Evolutionary conservation across 345 rosid species (phyloP).

Genomic region (Bruguiera gymnorhiza): DNA sequence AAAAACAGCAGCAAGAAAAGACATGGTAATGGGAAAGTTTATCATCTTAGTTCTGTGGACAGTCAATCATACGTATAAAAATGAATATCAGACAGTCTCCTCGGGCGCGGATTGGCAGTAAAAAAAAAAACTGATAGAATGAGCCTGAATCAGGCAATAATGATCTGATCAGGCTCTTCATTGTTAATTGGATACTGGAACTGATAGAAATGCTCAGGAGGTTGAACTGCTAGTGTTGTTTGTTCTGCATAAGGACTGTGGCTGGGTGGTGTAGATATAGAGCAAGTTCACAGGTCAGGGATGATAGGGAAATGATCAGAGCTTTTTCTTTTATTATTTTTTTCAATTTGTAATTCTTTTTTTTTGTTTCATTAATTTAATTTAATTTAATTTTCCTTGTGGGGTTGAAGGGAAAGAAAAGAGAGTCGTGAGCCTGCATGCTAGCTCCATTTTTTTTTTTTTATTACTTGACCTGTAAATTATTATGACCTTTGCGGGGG

Average conservation of each 20-base stretch:
- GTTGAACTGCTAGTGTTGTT: too few relatives aligned
- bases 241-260: background rate
- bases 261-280: background rate
- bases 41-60: slow-evolving; percentile 41
- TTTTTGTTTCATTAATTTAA: too few relatives aligned
- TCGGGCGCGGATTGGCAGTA: too few relatives aligned
- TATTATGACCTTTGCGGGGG: background rate
- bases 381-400: background rate
- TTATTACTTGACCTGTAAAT: background rate
- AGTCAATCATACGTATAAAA: slow-evolving; percentile 18
- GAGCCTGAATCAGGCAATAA: background rate
- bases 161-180: background rate
- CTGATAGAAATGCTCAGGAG: background rate
- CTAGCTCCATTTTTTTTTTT: background rate
- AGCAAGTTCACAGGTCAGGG: slow-evolving; percentile 1
- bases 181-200: background rate
- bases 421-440: background rate
- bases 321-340: background rate
- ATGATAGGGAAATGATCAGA: background rate
- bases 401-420: background rate
- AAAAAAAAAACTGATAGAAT: too few relatives aligned
- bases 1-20: slow-evolving; percentile 32
- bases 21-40: slow-evolving; percentile 33
- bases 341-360: background rate
- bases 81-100: background rate